Evolutionary conservation across 2,329 filamentous ascomycete species (phyloP).

Genomic region (Alternaria triticimaculans): DNA sequence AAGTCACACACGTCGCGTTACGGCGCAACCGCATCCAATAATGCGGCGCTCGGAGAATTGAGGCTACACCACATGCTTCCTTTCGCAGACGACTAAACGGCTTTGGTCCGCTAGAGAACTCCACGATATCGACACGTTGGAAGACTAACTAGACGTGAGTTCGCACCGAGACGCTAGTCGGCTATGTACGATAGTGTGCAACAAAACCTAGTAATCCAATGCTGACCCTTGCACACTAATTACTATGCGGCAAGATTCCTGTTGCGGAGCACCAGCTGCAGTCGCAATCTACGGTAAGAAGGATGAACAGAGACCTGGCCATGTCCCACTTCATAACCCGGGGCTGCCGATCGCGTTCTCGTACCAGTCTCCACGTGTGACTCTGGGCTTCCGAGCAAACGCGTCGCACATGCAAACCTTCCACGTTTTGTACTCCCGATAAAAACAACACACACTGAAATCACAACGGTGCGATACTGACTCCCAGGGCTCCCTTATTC

Average conservation of each 20-base stretch:
- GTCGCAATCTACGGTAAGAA: background rate
- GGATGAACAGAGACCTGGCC: background rate
- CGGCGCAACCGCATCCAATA: background rate
- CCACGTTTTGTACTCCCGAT: conserved; percentile 13
- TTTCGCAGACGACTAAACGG: background rate
- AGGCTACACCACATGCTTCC: conserved; percentile 1
- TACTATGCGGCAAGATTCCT: conserved; percentile 5
- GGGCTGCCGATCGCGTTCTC: background rate
- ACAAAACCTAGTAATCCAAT: background rate
- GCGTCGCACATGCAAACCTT: conserved; percentile 1
- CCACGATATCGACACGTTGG: conserved; percentile 7
- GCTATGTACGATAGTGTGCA: conserved; percentile 5
- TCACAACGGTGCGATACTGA: background rate
- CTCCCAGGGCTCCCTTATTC: background rate
- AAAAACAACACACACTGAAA: background rate
- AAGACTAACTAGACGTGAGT: background rate
- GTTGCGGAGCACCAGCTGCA: background rate
- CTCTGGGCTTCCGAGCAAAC: conserved; percentile 1
- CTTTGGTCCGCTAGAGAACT: conserved; percentile 7
- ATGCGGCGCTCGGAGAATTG: background rate
- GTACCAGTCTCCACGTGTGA: conserved; percentile 7
- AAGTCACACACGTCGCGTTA: conserved; percentile 1
- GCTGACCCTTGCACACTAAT: background rate
- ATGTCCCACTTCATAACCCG: background rate
- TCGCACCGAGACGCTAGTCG: conserved; percentile 1